These are phyloP conservation scores for Torulaspora maleeae DNA, from an alignment of 805 yeast genomes.

Conservation along the genomic window DNA sequence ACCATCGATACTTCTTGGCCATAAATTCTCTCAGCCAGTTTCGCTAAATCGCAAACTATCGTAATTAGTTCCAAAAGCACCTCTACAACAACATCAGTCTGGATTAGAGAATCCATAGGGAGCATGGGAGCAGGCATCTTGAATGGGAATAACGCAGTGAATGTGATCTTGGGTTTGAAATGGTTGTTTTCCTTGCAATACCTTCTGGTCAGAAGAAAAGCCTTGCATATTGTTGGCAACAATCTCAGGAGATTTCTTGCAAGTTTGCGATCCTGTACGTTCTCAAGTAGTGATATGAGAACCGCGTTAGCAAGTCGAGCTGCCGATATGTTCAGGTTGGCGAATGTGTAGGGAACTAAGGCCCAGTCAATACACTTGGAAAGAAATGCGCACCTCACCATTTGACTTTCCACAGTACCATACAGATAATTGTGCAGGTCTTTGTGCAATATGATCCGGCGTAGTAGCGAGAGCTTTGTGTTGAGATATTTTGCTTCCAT, in stretches of 20 bases:
- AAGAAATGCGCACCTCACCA: slow-evolving; percentile 39
- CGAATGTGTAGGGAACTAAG: slow-evolving; percentile 50
- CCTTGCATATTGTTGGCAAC: slow-evolving; percentile 49
- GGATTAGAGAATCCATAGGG: slow-evolving; percentile 70
- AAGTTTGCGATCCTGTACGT: slow-evolving; percentile 39
- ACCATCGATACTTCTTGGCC: slow-evolving; percentile 43
- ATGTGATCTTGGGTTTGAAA: slow-evolving; percentile 57
- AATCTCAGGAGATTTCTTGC: slow-evolving; percentile 48
- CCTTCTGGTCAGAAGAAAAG: slow-evolving; percentile 50
- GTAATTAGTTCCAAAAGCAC: slow-evolving; percentile 63
- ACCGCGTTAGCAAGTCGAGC: slow-evolving; percentile 60
- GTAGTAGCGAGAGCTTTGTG: slow-evolving; percentile 56
- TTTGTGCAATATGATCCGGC: slow-evolving; percentile 46
- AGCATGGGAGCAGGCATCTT: slow-evolving; percentile 57
- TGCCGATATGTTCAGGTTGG: slow-evolving; percentile 45
- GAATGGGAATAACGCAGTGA: slow-evolving; percentile 65
- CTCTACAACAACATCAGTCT: slow-evolving; percentile 66
- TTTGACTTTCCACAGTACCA: slow-evolving; percentile 14
- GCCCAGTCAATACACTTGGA: slow-evolving; percentile 50
- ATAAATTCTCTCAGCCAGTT: slow-evolving; percentile 42
- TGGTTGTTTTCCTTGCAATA: slow-evolving; percentile 39
- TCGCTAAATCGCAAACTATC: slow-evolving; percentile 52
- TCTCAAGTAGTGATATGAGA: slow-evolving; percentile 45
- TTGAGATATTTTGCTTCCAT: slow-evolving; percentile 50
- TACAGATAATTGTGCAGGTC: slow-evolving; percentile 17